Percentiles rank a stretch among this genome's conserved stretches.
These are phyloP conservation scores for Daucus carota DNA, from an alignment of 129 eudicot species.

Conservation along the genomic window DH1_v3.0 NC_030383.2:63538501-63539000, in stretches of 20 bases:
- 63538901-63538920: conserved; percentile 59
- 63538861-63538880: conserved; percentile 85
- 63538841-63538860: conserved; percentile 22
- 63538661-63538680: conserved; percentile 76
- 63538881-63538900: conserved; percentile 85
- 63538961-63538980: conserved; percentile 39
- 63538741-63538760: conserved; percentile 82
- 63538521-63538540: conserved; percentile 87
- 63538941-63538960: conserved; percentile 40
- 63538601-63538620: not conserved
- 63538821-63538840: conserved; percentile 13
- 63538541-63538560: conserved; percentile 8
- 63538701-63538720: conserved; percentile 87
- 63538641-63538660: conserved; percentile 73
- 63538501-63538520: conserved; percentile 53
- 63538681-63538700: conserved; percentile 91
- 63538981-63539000: not conserved
- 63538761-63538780: conserved; percentile 82
- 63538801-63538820: not conserved
- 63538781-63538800: conserved; percentile 42
- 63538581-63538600: not conserved
- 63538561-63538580: not conserved
- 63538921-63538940: conserved; percentile 34
- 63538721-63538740: conserved; percentile 78
- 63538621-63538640: conserved; percentile 3